Percentiles rank a stretch among this genome's conserved stretches.
Evolutionary conservation across 2,329 filamentous ascomycete genomes (phyloP).

Genomic region (Orbilia ellipsospora): DNA sequence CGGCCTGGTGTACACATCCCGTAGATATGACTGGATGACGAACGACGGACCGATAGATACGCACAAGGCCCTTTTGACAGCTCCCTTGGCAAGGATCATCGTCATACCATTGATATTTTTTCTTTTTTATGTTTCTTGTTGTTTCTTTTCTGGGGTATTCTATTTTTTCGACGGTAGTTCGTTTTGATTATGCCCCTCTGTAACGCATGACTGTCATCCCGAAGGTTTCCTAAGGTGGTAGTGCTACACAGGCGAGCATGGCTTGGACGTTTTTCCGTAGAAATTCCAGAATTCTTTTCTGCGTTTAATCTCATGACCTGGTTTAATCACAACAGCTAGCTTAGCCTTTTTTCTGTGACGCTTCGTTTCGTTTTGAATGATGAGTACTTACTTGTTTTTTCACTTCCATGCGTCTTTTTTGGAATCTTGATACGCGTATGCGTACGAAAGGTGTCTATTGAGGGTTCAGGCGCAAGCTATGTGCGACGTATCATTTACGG

Average conservation of each 20-base stretch:
- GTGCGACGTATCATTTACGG: too few species aligned
- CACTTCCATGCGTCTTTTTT: too few species aligned
- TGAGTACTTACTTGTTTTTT: background rate
- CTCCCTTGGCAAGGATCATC: constrained; percentile 7
- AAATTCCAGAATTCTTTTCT: constrained; percentile 16
- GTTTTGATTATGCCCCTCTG: constrained; percentile 33
- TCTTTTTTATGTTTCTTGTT: background rate
- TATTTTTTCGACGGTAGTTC: constrained; percentile 40
- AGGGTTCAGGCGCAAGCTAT: too few species aligned
- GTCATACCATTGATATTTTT: background rate
- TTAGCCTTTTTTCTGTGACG: constrained; percentile 14
- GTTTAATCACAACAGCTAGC: constrained; percentile 1
- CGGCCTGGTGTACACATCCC: constrained; percentile 8
- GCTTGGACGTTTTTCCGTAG: constrained; percentile 29
- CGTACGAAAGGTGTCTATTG: too few species aligned
- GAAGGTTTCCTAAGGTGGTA: constrained; percentile 28
- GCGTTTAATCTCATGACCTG: constrained; percentile 33
- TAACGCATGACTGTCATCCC: constrained; percentile 51
- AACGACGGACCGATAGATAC: too few species aligned
- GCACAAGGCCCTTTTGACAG: too few species aligned
- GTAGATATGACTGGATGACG: constrained; percentile 15
- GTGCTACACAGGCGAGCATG: constrained; percentile 48
- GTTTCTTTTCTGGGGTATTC: constrained; percentile 11
- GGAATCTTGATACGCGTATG: too few species aligned
- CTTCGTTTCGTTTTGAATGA: background rate